Evolutionary conservation across 2,329 filamentous ascomycete genomes (phyloP).

Genomic region (Penicillium sp.): DNA sequence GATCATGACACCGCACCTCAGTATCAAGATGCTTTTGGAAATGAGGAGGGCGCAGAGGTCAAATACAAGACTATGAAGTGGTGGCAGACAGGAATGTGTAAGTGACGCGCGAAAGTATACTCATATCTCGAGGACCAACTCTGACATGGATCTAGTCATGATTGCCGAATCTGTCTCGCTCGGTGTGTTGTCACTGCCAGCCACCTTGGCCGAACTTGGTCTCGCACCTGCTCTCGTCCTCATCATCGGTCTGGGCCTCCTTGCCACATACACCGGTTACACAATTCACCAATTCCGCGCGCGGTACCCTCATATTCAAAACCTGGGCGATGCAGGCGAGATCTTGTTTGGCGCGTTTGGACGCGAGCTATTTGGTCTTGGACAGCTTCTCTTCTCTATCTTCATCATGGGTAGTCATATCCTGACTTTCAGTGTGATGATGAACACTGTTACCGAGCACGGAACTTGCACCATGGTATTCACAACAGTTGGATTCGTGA

Average conservation of each 20-base stretch:
- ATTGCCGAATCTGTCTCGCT: slow-evolving; percentile 26
- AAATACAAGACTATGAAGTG: slow-evolving; percentile 28
- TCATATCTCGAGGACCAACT: neutral
- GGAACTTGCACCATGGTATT: slow-evolving; percentile 65
- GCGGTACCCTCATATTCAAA: slow-evolving; percentile 60
- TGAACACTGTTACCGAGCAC: slow-evolving; percentile 64
- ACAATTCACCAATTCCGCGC: slow-evolving; percentile 61
- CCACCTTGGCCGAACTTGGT: slow-evolving; percentile 20
- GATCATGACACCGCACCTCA: slow-evolving; percentile 8
- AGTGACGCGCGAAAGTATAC: neutral
- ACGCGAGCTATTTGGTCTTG: slow-evolving; percentile 62
- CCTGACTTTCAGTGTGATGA: slow-evolving; percentile 68
- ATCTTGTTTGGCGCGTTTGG: slow-evolving; percentile 63
- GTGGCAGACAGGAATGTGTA: slow-evolving; percentile 29
- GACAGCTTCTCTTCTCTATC: slow-evolving; percentile 64
- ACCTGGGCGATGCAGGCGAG: slow-evolving; percentile 67
- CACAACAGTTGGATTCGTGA: slow-evolving; percentile 57
- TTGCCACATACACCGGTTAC: slow-evolving; percentile 61
- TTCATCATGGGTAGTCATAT: slow-evolving; percentile 73
- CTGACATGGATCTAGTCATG: slow-evolving; percentile 19
- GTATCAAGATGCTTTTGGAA: slow-evolving; percentile 21
- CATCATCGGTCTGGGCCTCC: slow-evolving; percentile 55
- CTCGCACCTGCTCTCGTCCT: slow-evolving; percentile 49
- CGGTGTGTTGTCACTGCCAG: slow-evolving; percentile 21
- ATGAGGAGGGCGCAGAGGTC: slow-evolving; percentile 22